phyloP scores from a whole-genome alignment of 305 asterid species.

The Fraxinus greggii region DNA sequence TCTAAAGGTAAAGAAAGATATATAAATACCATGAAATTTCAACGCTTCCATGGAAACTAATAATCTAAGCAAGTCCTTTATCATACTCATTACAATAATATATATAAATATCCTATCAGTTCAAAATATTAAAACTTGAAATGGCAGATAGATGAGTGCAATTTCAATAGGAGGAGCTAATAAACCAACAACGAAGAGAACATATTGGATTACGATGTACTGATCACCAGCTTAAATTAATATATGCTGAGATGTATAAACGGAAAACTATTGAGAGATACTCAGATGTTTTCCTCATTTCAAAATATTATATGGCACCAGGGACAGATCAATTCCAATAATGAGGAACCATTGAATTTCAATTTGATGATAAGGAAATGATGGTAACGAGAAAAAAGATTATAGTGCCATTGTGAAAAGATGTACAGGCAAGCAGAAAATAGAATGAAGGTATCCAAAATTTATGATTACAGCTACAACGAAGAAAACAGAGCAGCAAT shows the following conservation, averaged over 20 bases:
- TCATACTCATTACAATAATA: neutral
- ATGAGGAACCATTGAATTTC: conserved; percentile 1
- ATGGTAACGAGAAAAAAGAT: neutral
- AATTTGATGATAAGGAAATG: conserved; percentile 4
- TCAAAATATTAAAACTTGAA: neutral
- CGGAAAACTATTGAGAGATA: neutral
- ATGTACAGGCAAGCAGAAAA: neutral
- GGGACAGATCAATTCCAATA: neutral
- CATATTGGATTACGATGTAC: neutral
- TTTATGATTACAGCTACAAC: neutral
- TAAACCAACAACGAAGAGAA: neutral
- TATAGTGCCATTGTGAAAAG: neutral
- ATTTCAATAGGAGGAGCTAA: neutral
- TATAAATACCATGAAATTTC: neutral
- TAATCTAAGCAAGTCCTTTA: neutral
- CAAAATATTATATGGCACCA: neutral
- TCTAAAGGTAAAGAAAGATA: neutral
- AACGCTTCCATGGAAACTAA: neutral
- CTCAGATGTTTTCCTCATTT: neutral
- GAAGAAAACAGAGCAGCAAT: neutral
- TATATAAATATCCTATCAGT: neutral
- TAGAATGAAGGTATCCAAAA: neutral
- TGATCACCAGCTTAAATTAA: conserved; percentile 4
- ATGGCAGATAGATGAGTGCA: neutral
- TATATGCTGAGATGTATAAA: neutral